These are phyloP conservation scores for Alternaria metachromatica DNA, from an alignment of 2,329 filamentous ascomycete genomes.

Conservation along the genomic window DNA sequence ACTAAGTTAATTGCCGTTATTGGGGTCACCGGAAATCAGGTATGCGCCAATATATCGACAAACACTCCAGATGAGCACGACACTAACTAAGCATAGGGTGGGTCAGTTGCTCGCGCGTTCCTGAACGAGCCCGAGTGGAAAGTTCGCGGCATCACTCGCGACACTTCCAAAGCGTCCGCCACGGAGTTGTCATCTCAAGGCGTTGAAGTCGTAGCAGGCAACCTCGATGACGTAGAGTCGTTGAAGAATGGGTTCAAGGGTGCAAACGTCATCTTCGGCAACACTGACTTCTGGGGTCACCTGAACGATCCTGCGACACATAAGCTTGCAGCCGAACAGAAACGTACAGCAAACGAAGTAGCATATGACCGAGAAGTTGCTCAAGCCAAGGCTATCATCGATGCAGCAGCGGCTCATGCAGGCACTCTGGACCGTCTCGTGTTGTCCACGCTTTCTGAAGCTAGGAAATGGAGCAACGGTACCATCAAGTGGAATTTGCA, in stretches of 20 bases:
- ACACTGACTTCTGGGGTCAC: conserved; percentile 50
- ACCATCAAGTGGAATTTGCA: conserved; percentile 47
- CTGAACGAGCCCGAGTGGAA: conserved; percentile 27
- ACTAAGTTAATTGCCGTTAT: conserved; percentile 27
- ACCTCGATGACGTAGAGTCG: conserved; percentile 21
- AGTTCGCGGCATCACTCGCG: conserved; percentile 53
- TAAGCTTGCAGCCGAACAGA: conserved; percentile 25
- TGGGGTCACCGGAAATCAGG: conserved; percentile 28
- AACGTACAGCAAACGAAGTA: conserved; percentile 38
- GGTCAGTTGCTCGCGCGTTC: conserved; percentile 30
- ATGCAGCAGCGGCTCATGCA: conserved; percentile 46
- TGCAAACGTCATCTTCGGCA: conserved; percentile 44
- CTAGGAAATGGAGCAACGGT: conserved; percentile 40
- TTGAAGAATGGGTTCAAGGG: conserved; percentile 23
- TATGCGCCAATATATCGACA: neutral
- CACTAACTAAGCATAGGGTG: conserved; percentile 11
- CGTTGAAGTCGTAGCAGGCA: conserved; percentile 22
- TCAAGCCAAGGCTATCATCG: conserved; percentile 51
- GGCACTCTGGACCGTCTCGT: conserved; percentile 52
- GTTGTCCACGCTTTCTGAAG: conserved; percentile 52
- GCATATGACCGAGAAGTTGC: conserved; percentile 45
- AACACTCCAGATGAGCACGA: neutral
- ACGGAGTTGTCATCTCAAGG: conserved; percentile 32
- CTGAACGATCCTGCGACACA: conserved; percentile 4
- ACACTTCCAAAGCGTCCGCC: conserved; percentile 47